These are phyloP conservation scores for Amyloporia xantha DNA, from an alignment of 768 basidiomycete genomes.

Conservation along the genomic window DNA sequence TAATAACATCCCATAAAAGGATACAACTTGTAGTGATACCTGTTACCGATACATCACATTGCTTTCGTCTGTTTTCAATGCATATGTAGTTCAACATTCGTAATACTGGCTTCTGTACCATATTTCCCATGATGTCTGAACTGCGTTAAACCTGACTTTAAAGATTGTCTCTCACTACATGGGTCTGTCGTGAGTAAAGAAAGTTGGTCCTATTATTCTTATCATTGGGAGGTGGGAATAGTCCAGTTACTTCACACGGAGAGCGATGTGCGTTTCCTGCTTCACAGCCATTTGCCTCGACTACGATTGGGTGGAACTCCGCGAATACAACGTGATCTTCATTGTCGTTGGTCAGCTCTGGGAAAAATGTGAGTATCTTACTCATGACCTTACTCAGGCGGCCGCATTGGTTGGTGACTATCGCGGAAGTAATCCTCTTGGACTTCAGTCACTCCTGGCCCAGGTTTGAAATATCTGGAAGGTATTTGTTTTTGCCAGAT, in stretches of 20 bases:
- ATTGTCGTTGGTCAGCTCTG: constrained; percentile 3
- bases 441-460: background rate
- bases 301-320: background rate
- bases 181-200: background rate
- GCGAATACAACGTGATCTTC: constrained; percentile 1
- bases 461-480: too few species aligned
- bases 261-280: too few species aligned
- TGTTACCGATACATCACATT: too few species aligned
- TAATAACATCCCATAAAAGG: constrained; percentile 1
- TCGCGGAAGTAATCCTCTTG: background rate
- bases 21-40: background rate
- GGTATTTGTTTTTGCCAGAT: too few species aligned
- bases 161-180: too few species aligned
- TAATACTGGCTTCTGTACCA: too few species aligned
- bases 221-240: too few species aligned
- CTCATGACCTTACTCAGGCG: background rate
- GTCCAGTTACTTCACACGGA: too few species aligned
- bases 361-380: background rate
- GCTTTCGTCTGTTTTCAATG: background rate
- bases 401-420: background rate
- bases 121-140: too few species aligned
- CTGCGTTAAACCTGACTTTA: too few species aligned
- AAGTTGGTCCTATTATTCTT: background rate
- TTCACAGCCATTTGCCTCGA: background rate
- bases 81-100: too few species aligned